These are phyloP conservation scores for Chlorella sorokiniana DNA, from an alignment of 139 green algal genomes.

Conservation along the genomic window DNA sequence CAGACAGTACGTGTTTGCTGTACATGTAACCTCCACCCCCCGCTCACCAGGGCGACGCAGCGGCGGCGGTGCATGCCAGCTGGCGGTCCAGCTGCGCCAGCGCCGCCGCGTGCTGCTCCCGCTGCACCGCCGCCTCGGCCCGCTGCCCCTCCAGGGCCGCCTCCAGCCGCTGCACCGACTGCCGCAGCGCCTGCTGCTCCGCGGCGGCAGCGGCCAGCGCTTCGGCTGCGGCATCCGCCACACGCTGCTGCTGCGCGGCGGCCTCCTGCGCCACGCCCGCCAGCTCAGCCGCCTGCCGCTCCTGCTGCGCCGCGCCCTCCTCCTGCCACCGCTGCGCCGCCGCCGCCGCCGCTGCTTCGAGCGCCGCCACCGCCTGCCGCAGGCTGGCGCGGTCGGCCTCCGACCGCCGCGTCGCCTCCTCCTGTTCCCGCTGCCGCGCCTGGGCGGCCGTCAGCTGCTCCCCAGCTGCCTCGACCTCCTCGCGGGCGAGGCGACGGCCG, in stretches of 20 bases:
- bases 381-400: background rate
- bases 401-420: background rate
- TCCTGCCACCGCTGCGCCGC: background rate
- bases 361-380: constrained; percentile 8
- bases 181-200: background rate
- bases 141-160: constrained; percentile 9
- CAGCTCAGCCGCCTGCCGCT: background rate
- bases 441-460: background rate
- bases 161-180: constrained; percentile 2
- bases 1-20: background rate
- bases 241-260: background rate
- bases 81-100: constrained; percentile 9
- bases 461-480: background rate
- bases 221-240: background rate
- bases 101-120: constrained; percentile 13
- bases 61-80: constrained; percentile 3
- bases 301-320: background rate
- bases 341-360: background rate
- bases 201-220: background rate
- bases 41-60: constrained; percentile 9
- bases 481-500: constrained; percentile 6
- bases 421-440: constrained; percentile 13
- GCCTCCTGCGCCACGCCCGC: background rate
- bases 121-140: background rate
- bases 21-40: background rate